Base-by-base conservation (phyloP, 176 grass and related monocot genomes). In the Bonia amplexicaulis region DNA sequence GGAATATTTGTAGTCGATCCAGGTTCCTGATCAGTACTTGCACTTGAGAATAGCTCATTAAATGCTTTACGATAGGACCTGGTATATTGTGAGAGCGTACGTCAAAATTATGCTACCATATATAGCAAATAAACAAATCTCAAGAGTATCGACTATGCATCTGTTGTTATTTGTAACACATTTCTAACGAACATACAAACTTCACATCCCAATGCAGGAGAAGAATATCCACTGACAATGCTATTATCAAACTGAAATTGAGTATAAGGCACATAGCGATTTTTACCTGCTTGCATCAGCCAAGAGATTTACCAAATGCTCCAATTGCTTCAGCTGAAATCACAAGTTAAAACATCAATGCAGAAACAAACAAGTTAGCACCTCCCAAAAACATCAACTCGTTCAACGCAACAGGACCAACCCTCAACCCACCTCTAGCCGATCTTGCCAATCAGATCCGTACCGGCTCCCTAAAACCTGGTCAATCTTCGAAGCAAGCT, bases 1-100 rank as follows among this genome's bases (percentile, higher is more conserved):
- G 74, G 86, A 77, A 71, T 77, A 69, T 71, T 85, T 81, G 72
- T 61, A 16, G 63, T 59, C 20, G 46, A 86, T 59, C 64, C 71
- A 80, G 89, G 31, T 39, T 84, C 57, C 71, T 85, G 84, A 54
- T 73, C 66, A 80, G 73, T 87, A 72, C 37, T 87, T 52, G 63
- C 16, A 66, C 57, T 73, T 82, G 86, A 92, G 82, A 98, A 98
- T 22, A 98, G 89, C 23, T 98, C 93, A 71, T 81, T 88, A 77
- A 86, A 98, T 78, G 87, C 89, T 80, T 85, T 95, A 41, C 81
- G 77, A 85, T 93, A 98, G 84, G 93, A 98, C 83, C 96, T 98
- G 88, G 25, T 8, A 75, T 80, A 81, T 72, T 66, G 77, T 48
- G 52, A 52, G 35, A 83, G 51, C 12, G 0, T 42, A 70, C 22